These are phyloP conservation scores for Candida sanyaensis DNA, from an alignment of 1,139 yeast genomes.

Conservation along the genomic window DNA sequence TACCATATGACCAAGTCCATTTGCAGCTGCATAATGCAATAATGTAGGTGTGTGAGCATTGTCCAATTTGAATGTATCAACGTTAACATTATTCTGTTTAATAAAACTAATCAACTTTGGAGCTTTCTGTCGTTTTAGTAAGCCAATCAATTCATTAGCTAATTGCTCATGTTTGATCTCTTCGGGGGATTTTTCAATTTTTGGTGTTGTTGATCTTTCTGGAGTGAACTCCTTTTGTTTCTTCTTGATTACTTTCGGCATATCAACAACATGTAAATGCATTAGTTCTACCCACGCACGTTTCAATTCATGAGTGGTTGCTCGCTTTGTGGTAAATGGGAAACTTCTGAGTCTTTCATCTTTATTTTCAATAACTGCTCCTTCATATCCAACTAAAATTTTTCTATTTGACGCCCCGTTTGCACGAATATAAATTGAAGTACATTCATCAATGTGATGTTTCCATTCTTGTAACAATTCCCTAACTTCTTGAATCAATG, in stretches of 20 bases:
- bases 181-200: slow-evolving; percentile 22
- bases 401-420: slow-evolving; percentile 71
- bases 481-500: slow-evolving; percentile 74
- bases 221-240: slow-evolving; percentile 24
- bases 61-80: slow-evolving; percentile 45
- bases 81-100: slow-evolving; percentile 55
- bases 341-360: slow-evolving; percentile 66
- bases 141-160: slow-evolving; percentile 56
- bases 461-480: slow-evolving; percentile 70
- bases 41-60: slow-evolving; percentile 74
- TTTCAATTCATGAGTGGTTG: slow-evolving; percentile 80
- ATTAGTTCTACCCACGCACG: slow-evolving; percentile 83
- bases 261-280: slow-evolving; percentile 55
- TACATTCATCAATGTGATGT: slow-evolving; percentile 55
- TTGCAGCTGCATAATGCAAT: slow-evolving; percentile 75
- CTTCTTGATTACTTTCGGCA: slow-evolving; percentile 50
- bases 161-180: slow-evolving; percentile 43
- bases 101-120: slow-evolving; percentile 70
- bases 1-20: slow-evolving; percentile 69
- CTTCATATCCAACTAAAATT: slow-evolving; percentile 67
- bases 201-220: slow-evolving; percentile 20
- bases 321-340: slow-evolving; percentile 90
- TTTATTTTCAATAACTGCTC: slow-evolving; percentile 44
- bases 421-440: slow-evolving; percentile 79
- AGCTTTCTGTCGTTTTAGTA: slow-evolving; percentile 74